Percentiles rank a stretch among this genome's conserved stretches.
Evolutionary conservation across 331 rosid species (phyloP).

Genomic region (Rhamnella rubrinervis): DNA sequence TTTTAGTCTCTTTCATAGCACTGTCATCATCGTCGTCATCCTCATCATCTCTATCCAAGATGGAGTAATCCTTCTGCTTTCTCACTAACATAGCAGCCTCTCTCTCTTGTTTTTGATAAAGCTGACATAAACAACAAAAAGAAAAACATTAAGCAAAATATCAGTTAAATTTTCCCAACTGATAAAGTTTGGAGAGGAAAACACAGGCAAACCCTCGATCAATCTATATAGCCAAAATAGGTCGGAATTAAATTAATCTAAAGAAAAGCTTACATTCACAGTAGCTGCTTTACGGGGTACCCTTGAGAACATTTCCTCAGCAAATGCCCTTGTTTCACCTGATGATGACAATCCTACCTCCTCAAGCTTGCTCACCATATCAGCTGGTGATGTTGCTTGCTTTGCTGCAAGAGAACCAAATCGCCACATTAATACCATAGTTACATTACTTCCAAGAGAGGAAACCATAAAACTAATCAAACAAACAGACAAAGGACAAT

Average conservation of each 20-base stretch:
- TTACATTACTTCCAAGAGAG: not conserved
- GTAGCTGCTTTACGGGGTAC: slow-evolving; percentile 63
- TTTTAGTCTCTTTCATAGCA: slow-evolving; percentile 32
- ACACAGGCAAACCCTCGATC: not conserved
- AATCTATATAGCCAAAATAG: not conserved
- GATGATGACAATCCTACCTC: slow-evolving; percentile 60
- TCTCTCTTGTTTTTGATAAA: slow-evolving; percentile 80
- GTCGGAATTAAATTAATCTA: slow-evolving; percentile 4
- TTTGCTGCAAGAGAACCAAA: slow-evolving; percentile 55
- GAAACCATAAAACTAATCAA: not conserved
- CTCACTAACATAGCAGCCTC: slow-evolving; percentile 76
- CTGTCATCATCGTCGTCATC: slow-evolving; percentile 29
- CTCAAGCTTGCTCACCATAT: slow-evolving; percentile 55
- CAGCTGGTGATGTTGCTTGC: slow-evolving; percentile 72
- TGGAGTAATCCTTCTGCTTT: slow-evolving; percentile 69
- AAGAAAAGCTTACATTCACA: slow-evolving; percentile 51
- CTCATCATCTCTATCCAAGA: slow-evolving; percentile 69
- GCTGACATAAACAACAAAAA: slow-evolving; percentile 44
- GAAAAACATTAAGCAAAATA: not conserved
- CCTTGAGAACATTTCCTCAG: slow-evolving; percentile 62
- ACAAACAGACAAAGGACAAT: not conserved
- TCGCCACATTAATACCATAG: not conserved
- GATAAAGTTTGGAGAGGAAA: not conserved
- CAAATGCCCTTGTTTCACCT: slow-evolving; percentile 55
- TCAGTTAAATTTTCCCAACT: not conserved